Percentiles rank a stretch among this genome's conserved stretches.
Evolutionary conservation across 768 basidiomycete species (phyloP).

Genomic region (Scleroderma bovista): DNA sequence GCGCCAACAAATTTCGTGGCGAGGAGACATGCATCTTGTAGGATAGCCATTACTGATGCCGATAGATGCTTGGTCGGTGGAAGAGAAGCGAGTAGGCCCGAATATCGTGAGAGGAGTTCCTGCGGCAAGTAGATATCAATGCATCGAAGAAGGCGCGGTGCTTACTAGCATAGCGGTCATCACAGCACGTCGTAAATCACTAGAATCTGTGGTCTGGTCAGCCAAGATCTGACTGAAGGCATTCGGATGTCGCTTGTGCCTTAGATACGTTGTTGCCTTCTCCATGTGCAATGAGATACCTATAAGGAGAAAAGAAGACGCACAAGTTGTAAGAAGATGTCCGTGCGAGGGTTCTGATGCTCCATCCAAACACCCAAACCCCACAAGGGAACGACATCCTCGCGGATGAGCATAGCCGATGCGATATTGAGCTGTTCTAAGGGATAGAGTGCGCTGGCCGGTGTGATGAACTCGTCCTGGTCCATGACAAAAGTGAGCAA

Average conservation of each 20-base stretch:
- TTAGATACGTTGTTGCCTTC: conserved; percentile 53
- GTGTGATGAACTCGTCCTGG: conserved; percentile 12
- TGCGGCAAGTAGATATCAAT: conserved; percentile 8
- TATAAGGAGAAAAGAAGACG: conserved; percentile 10
- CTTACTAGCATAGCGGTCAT: conserved; percentile 27
- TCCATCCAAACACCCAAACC: conserved; percentile 62
- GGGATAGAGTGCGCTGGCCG: conserved; percentile 7
- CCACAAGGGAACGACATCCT: conserved; percentile 57
- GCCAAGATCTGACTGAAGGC: conserved; percentile 1
- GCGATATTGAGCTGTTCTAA: conserved; percentile 34
- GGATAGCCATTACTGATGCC: conserved; percentile 11
- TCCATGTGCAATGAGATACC: conserved; percentile 4
- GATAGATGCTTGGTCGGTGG: conserved; percentile 12
- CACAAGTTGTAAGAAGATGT: conserved; percentile 47
- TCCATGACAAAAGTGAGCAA: conserved; percentile 39
- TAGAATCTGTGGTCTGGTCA: neutral
- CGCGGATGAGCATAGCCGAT: conserved; percentile 49
- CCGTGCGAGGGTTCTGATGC: conserved; percentile 41
- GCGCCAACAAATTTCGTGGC: conserved; percentile 19
- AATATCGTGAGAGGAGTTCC: conserved; percentile 19
- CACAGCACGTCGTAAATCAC: conserved; percentile 1
- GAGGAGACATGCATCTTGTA: conserved; percentile 14
- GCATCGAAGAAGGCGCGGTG: neutral
- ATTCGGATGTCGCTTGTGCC: conserved; percentile 24
- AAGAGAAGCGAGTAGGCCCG: conserved; percentile 12